These are phyloP conservation scores for Trichoderma sp. DNA, from an alignment of 2,329 filamentous ascomycete genomes.

Conservation along the genomic window DNA sequence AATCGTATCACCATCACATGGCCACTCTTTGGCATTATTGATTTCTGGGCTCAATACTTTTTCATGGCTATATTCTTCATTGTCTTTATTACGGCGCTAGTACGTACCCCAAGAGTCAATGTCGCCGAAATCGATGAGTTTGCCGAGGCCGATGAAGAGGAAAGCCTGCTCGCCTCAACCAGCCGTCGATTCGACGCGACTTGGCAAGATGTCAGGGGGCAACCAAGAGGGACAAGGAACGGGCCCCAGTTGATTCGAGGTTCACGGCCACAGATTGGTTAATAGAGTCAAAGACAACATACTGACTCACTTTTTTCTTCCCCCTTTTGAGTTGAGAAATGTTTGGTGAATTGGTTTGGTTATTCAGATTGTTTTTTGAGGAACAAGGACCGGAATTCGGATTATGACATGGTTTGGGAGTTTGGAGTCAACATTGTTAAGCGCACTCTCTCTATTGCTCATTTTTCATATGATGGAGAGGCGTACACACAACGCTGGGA, in stretches of 20 bases:
- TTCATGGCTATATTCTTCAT: slow-evolving; percentile 83
- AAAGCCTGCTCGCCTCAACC: slow-evolving; percentile 82
- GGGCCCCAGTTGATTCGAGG: neutral
- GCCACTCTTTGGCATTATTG: slow-evolving; percentile 88
- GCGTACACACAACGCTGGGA: neutral
- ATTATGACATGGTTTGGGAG: neutral
- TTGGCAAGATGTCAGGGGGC: slow-evolving; percentile 81
- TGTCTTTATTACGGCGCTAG: slow-evolving; percentile 73
- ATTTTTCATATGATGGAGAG: neutral
- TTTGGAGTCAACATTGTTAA: neutral
- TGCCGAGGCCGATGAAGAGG: slow-evolving; percentile 87
- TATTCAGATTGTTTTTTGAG: slow-evolving; percentile 9
- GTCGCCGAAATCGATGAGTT: slow-evolving; percentile 80
- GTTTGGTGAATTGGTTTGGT: neutral
- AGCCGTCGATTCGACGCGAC: slow-evolving; percentile 78
- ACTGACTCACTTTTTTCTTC: neutral
- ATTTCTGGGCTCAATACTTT: slow-evolving; percentile 94
- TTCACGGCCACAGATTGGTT: neutral
- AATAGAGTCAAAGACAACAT: neutral
- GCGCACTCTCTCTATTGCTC: neutral
- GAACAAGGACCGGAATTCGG: neutral
- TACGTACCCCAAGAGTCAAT: slow-evolving; percentile 76
- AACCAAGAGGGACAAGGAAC: slow-evolving; percentile 21
- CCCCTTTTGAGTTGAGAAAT: neutral
- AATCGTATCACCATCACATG: slow-evolving; percentile 92